A percentile compares a stretch with the other conserved stretches of the same genome.
These are phyloP conservation scores for Boletus subparvulus DNA, from an alignment of 768 basidiomycete genomes.

Conservation along the genomic window DNA sequence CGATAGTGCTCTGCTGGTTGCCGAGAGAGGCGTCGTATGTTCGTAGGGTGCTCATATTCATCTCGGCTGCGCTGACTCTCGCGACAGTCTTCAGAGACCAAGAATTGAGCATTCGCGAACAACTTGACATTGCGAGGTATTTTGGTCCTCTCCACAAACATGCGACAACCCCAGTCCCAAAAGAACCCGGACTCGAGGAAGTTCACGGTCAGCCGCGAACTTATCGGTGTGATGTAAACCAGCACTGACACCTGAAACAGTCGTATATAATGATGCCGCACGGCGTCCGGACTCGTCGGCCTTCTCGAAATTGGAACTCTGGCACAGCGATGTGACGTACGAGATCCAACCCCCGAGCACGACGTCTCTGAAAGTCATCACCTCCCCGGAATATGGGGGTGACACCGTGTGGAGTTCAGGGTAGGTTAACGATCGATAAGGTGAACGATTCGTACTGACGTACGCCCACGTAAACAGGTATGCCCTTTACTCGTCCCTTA, in stretches of 20 bases:
- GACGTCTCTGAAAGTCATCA: constrained; percentile 74
- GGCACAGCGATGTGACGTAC: constrained; percentile 82
- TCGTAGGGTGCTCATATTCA: constrained; percentile 20
- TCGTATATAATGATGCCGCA: constrained; percentile 69
- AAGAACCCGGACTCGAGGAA: constrained; percentile 68
- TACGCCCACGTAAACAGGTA: constrained; percentile 45
- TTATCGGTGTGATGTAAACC: background rate
- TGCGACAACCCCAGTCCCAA: constrained; percentile 75
- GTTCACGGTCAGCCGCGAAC: constrained; percentile 55
- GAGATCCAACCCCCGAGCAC: constrained; percentile 80
- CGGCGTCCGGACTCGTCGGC: constrained; percentile 60
- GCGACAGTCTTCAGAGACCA: constrained; percentile 70
- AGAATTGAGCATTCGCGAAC: constrained; percentile 63
- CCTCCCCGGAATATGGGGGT: constrained; percentile 68
- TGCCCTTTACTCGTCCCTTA: constrained; percentile 81
- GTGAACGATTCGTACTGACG: constrained; percentile 4
- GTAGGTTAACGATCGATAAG: constrained; percentile 36
- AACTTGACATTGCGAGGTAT: constrained; percentile 69
- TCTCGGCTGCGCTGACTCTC: background rate
- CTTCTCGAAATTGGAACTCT: constrained; percentile 74
- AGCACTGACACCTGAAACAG: constrained; percentile 34
- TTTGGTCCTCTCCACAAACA: constrained; percentile 81
- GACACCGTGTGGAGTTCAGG: constrained; percentile 84
- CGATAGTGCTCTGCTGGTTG: constrained; percentile 64
- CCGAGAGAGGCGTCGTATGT: constrained; percentile 79